Evolutionary conservation across 805 yeast species (phyloP).

Genomic region (Yarrowia keelungensis): DNA sequence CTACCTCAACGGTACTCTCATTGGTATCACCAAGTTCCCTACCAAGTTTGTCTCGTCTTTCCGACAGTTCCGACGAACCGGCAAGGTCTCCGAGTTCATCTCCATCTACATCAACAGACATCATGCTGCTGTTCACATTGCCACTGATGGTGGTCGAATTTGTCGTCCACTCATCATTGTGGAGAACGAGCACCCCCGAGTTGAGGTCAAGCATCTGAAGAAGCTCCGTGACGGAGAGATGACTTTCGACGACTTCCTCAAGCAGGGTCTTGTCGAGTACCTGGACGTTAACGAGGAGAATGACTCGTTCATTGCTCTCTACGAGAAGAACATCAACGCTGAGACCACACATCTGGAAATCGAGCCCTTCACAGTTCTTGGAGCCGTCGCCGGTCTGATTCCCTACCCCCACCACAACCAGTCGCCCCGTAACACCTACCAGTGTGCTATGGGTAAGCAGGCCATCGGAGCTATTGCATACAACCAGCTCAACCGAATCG

Average conservation of each 20-base stretch:
- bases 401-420: slow-evolving; percentile 94
- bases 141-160: slow-evolving; percentile 98
- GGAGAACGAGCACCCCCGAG: slow-evolving; percentile 71
- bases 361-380: slow-evolving; percentile 90
- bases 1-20: slow-evolving; percentile 89
- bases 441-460: slow-evolving; percentile 97
- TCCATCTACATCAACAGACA: slow-evolving; percentile 90
- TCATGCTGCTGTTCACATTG: slow-evolving; percentile 93
- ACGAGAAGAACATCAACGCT: slow-evolving; percentile 67
- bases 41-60: slow-evolving; percentile 79
- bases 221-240: slow-evolving; percentile 70
- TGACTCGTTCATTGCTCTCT: slow-evolving; percentile 89
- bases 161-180: slow-evolving; percentile 96
- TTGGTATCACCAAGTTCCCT: slow-evolving; percentile 90
- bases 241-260: slow-evolving; percentile 90
- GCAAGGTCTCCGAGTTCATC: slow-evolving; percentile 86
- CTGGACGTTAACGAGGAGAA: slow-evolving; percentile 97
- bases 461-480: slow-evolving; percentile 99
- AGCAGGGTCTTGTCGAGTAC: slow-evolving; percentile 88
- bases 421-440: slow-evolving; percentile 90
- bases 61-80: slow-evolving; percentile 80
- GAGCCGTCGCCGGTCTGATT: slow-evolving; percentile 91
- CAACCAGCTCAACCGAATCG: slow-evolving; percentile 94
- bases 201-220: slow-evolving; percentile 71
- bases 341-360: slow-evolving; percentile 89